Evolutionary conservation across 1,284 basidiomycete genomes (phyloP).

Genomic region (Chondrostereum purpureum): DNA sequence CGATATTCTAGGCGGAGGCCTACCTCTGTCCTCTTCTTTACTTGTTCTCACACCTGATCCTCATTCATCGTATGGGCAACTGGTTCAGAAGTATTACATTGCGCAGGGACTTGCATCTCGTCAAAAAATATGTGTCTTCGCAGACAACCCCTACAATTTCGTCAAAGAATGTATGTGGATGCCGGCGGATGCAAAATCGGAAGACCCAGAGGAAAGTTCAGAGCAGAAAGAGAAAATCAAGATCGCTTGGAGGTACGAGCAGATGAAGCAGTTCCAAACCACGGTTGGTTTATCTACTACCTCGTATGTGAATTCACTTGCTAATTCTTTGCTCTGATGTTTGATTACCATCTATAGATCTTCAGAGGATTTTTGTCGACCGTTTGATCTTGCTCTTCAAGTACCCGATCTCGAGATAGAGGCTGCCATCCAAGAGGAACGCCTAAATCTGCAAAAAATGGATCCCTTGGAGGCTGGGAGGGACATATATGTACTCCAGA

Average conservation of each 20-base stretch:
- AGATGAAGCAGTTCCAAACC: constrained; percentile 88
- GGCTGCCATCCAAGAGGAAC: constrained; percentile 30
- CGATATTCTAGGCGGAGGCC: constrained; percentile 88
- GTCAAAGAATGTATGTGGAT: constrained; percentile 78
- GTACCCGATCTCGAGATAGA: constrained; percentile 47
- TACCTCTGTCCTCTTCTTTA: constrained; percentile 78
- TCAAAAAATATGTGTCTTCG: constrained; percentile 69
- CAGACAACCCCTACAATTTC: constrained; percentile 48
- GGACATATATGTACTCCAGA: background rate
- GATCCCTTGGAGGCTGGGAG: constrained; percentile 1
- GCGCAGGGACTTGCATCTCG: constrained; percentile 77
- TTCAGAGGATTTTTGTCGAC: constrained; percentile 56
- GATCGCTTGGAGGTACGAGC: constrained; percentile 95
- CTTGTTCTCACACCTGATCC: constrained; percentile 75
- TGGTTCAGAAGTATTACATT: constrained; percentile 84
- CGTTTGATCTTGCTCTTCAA: constrained; percentile 66
- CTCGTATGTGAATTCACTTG: constrained; percentile 36
- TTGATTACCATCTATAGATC: constrained; percentile 30
- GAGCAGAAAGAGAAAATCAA: constrained; percentile 50
- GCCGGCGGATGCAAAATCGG: constrained; percentile 24
- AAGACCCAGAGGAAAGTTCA: constrained; percentile 8
- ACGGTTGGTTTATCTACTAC: constrained; percentile 48
- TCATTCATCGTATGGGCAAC: constrained; percentile 81
- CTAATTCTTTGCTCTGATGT: constrained; percentile 8
- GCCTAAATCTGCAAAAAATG: constrained; percentile 30